Conservation (phyloP, 192 early-diverging fungal genomes). For the Geranomyces michiganensis region DNA sequence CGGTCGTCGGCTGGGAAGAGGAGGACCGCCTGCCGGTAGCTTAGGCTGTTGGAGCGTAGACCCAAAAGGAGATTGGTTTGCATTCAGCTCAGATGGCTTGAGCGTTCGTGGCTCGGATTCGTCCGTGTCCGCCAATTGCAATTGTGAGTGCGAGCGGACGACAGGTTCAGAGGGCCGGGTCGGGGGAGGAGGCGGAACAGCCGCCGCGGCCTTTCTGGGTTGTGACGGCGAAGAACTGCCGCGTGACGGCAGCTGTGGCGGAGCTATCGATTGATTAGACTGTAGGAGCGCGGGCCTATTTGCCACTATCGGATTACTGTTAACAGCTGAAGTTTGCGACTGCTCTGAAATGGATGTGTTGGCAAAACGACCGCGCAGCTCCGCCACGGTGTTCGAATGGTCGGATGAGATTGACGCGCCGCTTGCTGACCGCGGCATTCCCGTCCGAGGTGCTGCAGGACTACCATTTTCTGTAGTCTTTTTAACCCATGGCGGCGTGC, state of each 20-base stretch:
- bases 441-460: neutral
- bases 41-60: neutral
- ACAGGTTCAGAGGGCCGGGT: neutral
- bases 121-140: neutral
- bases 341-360: neutral
- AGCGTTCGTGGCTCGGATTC: neutral
- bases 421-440: constrained; percentile 1
- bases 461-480: neutral
- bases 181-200: neutral
- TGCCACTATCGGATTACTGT: constrained; percentile 1
- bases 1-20: constrained; percentile 9
- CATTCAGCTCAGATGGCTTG: constrained; percentile 10
- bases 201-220: constrained; percentile 2
- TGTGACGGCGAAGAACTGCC: neutral
- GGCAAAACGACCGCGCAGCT: constrained; percentile 15
- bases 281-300: constrained; percentile 3
- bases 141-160: neutral
- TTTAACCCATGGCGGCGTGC: constrained; percentile 11
- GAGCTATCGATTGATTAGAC: constrained; percentile 10
- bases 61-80: neutral
- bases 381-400: constrained; percentile 1
- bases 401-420: constrained; percentile 1
- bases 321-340: neutral
- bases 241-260: constrained; percentile 8
- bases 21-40: neutral